These are phyloP conservation scores for Fraxinus quadrangulata DNA, from an alignment of 257 asterid genomes.

Conservation along the genomic window DNA sequence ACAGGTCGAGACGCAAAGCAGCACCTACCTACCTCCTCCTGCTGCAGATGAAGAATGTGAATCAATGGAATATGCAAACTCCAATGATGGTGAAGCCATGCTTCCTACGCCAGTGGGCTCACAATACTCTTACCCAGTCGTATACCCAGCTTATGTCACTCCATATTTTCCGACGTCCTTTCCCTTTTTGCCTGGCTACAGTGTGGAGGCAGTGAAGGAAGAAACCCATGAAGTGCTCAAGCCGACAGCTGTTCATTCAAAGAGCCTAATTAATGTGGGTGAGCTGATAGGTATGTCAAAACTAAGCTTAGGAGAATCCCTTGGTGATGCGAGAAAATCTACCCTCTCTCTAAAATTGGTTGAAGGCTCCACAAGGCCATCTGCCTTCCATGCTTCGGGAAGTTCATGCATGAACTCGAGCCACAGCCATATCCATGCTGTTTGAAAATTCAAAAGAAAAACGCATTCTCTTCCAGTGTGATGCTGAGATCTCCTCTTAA, in stretches of 20 bases:
- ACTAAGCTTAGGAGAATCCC: conserved; percentile 80
- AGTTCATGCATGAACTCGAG: conserved; percentile 62
- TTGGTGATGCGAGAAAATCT: conserved; percentile 51
- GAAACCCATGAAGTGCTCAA: conserved; percentile 83
- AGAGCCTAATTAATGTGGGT: conserved; percentile 78
- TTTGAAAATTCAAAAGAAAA: conserved; percentile 25
- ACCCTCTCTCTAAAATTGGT: conserved; percentile 63
- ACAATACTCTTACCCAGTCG: conserved; percentile 60
- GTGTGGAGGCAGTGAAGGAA: conserved; percentile 54
- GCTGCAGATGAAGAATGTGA: conserved; percentile 76
- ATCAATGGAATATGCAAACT: conserved; percentile 78
- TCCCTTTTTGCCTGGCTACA: conserved; percentile 68
- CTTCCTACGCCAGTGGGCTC: conserved; percentile 51
- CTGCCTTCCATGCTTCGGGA: conserved; percentile 79
- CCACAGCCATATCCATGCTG: conserved; percentile 77
- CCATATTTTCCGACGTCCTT: conserved; percentile 66
- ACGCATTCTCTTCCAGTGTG: conserved; percentile 6
- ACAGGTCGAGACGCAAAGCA: conserved; percentile 54
- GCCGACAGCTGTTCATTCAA: conserved; percentile 90
- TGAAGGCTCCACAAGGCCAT: conserved; percentile 84
- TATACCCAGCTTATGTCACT: conserved; percentile 75
- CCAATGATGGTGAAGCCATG: conserved; percentile 53
- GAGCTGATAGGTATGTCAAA: conserved; percentile 89
- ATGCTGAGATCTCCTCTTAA: conserved; percentile 35
- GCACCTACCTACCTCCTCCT: conserved; percentile 43